Conservation (phyloP, 1,139 yeast species). For the Magnusiomyces suaveolens region DNA sequence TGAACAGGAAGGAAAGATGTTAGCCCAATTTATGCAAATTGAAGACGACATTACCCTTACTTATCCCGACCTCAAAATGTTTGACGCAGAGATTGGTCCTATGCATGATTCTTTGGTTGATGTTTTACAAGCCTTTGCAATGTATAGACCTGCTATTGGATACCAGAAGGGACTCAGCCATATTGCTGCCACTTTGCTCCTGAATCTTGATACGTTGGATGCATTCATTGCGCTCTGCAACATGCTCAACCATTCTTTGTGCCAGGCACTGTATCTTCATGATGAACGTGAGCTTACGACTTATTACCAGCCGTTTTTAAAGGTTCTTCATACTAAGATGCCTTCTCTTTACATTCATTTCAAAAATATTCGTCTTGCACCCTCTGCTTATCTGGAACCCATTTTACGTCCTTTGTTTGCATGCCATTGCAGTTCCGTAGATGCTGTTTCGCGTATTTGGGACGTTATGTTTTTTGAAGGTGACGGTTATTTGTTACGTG, state of each 20-base stretch:
- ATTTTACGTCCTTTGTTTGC: slow-evolving; percentile 34
- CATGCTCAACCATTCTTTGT: slow-evolving; percentile 33
- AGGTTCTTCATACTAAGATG: slow-evolving; percentile 38
- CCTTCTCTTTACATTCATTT: slow-evolving; percentile 46
- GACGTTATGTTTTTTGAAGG: slow-evolving; percentile 58
- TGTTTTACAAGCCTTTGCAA: slow-evolving; percentile 29
- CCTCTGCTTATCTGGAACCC: slow-evolving; percentile 33
- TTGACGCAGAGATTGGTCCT: slow-evolving; percentile 33
- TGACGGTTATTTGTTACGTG: slow-evolving; percentile 42
- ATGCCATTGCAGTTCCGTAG: slow-evolving; percentile 27
- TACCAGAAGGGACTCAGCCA: slow-evolving; percentile 23
- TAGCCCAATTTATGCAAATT: slow-evolving; percentile 19
- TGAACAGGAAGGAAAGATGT: slow-evolving; percentile 17
- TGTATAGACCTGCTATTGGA: slow-evolving; percentile 26
- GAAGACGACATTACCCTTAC: slow-evolving; percentile 29
- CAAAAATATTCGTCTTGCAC: slow-evolving; percentile 33
- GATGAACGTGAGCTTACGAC: slow-evolving; percentile 28
- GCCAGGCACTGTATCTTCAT: slow-evolving; percentile 21
- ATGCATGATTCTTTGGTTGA: slow-evolving; percentile 30
- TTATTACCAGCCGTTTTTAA: slow-evolving; percentile 40
- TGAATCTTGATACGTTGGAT: slow-evolving; percentile 33
- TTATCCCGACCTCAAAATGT: slow-evolving; percentile 40
- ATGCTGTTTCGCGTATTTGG: slow-evolving; percentile 37
- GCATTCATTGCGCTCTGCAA: slow-evolving; percentile 42
- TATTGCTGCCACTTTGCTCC: slow-evolving; percentile 38